Percentiles rank a stretch among this genome's conserved stretches.
These are phyloP conservation scores for Wickerhamiella sergipiensis DNA, from an alignment of 805 yeast species.

Conservation along the genomic window DNA sequence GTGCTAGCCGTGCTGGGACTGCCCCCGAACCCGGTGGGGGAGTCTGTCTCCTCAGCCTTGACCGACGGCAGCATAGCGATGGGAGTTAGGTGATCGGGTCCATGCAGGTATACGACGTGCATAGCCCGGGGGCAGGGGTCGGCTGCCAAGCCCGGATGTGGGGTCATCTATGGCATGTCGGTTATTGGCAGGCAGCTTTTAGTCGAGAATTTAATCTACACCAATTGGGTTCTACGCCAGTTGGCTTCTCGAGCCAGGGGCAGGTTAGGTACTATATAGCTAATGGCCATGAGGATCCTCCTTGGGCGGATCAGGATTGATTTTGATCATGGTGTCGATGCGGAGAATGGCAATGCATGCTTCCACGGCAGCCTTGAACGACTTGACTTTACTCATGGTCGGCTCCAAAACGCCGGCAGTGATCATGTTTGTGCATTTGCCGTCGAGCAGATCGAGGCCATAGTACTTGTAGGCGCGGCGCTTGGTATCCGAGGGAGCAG, in stretches of 20 bases:
- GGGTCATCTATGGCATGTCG: too few species aligned
- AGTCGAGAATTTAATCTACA: too few species aligned
- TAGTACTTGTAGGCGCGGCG: slow-evolving; percentile 77
- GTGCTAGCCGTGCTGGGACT: background rate
- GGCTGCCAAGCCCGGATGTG: too few species aligned
- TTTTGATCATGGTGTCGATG: slow-evolving; percentile 96
- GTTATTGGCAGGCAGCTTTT: too few species aligned
- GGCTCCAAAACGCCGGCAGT: slow-evolving; percentile 89
- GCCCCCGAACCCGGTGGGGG: background rate
- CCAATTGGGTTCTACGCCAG: too few species aligned
- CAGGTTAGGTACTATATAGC: too few species aligned
- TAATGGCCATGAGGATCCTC: slow-evolving; percentile 86
- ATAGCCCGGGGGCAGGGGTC: background rate
- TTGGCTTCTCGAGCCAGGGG: too few species aligned
- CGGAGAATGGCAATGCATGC: slow-evolving; percentile 96
- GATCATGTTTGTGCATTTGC: slow-evolving; percentile 80
- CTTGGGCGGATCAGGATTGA: slow-evolving; percentile 71
- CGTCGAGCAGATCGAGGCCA: slow-evolving; percentile 83
- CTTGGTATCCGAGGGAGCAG: slow-evolving; percentile 69
- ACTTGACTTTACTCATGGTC: slow-evolving; percentile 79
- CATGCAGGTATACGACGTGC: background rate
- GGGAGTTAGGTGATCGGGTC: background rate
- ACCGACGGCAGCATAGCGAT: background rate
- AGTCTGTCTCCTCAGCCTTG: background rate
- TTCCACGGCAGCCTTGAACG: slow-evolving; percentile 89